Conservation (phyloP, 1,284 basidiomycete species). For the Boletellus deceptivus region DNA sequence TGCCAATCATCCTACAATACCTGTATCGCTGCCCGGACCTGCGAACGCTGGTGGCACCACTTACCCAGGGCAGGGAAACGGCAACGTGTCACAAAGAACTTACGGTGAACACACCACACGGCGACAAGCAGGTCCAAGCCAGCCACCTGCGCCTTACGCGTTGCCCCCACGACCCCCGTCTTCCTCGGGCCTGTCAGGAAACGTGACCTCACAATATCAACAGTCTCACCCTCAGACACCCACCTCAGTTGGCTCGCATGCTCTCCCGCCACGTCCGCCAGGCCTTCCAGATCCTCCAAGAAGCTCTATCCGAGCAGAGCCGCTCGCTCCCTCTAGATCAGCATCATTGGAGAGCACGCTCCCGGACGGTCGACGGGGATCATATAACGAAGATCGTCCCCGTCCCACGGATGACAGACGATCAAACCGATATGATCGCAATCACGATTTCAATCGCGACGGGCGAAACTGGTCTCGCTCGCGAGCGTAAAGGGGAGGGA, state of each 20-base stretch:
- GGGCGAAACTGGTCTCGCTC: slow-evolving; percentile 9
- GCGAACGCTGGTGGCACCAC: neutral
- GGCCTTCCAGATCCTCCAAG: neutral
- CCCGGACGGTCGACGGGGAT: slow-evolving; percentile 20
- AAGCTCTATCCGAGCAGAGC: slow-evolving; percentile 21
- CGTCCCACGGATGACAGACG: slow-evolving; percentile 18
- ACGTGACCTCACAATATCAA: slow-evolving; percentile 1
- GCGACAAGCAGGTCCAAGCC: slow-evolving; percentile 1
- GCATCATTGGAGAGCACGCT: slow-evolving; percentile 14
- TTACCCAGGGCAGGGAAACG: slow-evolving; percentile 1
- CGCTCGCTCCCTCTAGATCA: slow-evolving; percentile 19
- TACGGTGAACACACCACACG: neutral
- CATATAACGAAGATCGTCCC: slow-evolving; percentile 13
- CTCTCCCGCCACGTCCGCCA: slow-evolving; percentile 23
- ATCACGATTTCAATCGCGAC: slow-evolving; percentile 7
- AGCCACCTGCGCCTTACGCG: neutral
- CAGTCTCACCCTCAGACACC: slow-evolving; percentile 2
- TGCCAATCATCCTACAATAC: neutral
- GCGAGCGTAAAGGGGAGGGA: slow-evolving; percentile 1
- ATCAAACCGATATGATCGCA: slow-evolving; percentile 3
- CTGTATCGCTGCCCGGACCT: neutral
- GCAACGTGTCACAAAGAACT: slow-evolving; percentile 2
- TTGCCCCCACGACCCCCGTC: slow-evolving; percentile 1
- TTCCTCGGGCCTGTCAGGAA: slow-evolving; percentile 4
- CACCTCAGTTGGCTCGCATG: neutral